Evolutionary conservation across 176 grass and related monocot genomes (phyloP).

Genomic region (Oryza officinalis): DNA sequence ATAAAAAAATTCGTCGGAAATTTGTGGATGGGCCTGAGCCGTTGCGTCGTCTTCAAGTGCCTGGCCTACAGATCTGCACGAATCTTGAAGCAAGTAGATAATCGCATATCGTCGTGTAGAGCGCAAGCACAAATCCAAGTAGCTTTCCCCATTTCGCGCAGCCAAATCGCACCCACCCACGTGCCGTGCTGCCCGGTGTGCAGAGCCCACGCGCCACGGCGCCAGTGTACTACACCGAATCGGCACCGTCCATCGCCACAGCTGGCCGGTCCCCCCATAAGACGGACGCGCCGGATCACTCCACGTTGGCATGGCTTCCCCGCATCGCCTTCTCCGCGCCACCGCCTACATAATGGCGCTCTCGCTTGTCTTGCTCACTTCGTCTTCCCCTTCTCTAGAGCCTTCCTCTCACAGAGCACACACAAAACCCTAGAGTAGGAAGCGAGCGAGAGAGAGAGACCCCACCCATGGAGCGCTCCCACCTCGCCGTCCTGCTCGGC

Average conservation of each 20-base stretch:
- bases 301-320: neutral
- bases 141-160: neutral
- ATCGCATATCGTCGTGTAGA: neutral
- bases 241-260: neutral
- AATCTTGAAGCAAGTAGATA: neutral
- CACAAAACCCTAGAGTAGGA: conserved; percentile 9
- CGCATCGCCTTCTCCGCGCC: neutral
- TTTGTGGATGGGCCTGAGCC: neutral
- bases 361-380: neutral
- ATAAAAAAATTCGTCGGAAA: no score
- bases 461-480: conserved; percentile 18
- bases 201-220: neutral
- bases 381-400: neutral
- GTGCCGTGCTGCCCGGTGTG: neutral
- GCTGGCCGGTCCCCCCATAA: neutral
- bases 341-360: conserved; percentile 3
- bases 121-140: neutral
- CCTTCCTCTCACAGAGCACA: neutral
- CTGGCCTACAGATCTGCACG: neutral
- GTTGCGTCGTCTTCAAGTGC: neutral
- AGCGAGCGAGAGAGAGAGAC: neutral
- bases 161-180: neutral
- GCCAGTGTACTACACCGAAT: neutral
- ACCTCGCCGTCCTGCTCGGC: neutral
- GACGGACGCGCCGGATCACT: neutral